phyloP scores from a whole-genome alignment of 2,329 filamentous ascomycete genomes.

The Epicoccum nigrum region DNA sequence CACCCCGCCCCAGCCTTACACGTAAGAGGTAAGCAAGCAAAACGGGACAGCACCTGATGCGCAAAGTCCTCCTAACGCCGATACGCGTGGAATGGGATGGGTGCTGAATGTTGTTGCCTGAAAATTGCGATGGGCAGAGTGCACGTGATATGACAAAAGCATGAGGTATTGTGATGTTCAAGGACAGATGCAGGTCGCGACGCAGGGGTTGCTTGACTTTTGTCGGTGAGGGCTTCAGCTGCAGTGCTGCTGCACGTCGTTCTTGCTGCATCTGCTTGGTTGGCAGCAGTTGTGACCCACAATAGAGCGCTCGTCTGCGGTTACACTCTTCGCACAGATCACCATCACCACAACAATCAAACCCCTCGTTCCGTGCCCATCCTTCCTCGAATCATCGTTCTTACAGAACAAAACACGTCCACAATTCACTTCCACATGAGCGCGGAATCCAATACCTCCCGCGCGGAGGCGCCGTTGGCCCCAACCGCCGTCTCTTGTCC shows the following conservation, averaged over 20 bases:
- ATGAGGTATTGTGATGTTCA: conserved; percentile 8
- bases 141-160: conserved; percentile 19
- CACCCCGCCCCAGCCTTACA: conserved; percentile 18
- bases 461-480: conserved; percentile 21
- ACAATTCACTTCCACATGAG: conserved; percentile 21
- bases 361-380: conserved; percentile 24
- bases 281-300: conserved; percentile 23
- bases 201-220: conserved; percentile 8
- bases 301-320: conserved; percentile 23
- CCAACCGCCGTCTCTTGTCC: conserved; percentile 75
- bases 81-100: neutral
- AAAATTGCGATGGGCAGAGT: neutral
- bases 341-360: conserved; percentile 18
- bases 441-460: conserved; percentile 19
- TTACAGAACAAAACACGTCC: conserved; percentile 20
- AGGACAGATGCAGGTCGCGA: conserved; percentile 9
- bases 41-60: conserved; percentile 24
- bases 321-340: conserved; percentile 22
- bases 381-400: conserved; percentile 20
- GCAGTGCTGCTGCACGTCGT: conserved; percentile 1
- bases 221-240: conserved; percentile 14
- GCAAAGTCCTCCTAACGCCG: conserved; percentile 19
- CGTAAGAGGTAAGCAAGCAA: conserved; percentile 21
- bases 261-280: conserved; percentile 15
- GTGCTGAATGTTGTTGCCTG: conserved; percentile 16